phyloP scores from a whole-genome alignment of 768 basidiomycete species.

The Tulasnella sp. region DNA sequence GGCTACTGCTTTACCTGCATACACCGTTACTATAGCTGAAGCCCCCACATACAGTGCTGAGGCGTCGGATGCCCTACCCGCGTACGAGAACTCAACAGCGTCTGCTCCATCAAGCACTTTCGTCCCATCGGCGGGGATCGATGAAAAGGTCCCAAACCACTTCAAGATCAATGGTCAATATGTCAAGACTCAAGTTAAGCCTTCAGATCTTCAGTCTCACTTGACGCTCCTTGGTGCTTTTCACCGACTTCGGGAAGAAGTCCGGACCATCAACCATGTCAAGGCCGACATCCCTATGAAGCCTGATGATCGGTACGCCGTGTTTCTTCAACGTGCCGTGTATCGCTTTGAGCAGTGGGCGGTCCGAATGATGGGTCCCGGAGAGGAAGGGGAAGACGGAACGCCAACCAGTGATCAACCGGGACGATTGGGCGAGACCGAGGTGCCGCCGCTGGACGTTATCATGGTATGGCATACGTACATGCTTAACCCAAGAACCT shows the following conservation, averaged over 20 bases:
- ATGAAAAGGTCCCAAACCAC: not conserved
- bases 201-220: conserved; percentile 20
- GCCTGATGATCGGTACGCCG: conserved; percentile 13
- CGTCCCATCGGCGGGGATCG: not conserved
- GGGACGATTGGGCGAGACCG: not conserved
- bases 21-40: not conserved
- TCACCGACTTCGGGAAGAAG: conserved; percentile 11
- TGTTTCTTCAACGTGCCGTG: conserved; percentile 17
- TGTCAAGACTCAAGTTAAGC: conserved; percentile 11
- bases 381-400: not conserved
- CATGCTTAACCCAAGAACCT: not conserved
- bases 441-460: conserved; percentile 5
- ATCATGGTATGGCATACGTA: conserved; percentile 16
- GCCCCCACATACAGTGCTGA: not conserved
- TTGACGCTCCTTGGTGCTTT: conserved; percentile 22
- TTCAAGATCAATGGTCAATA: not conserved
- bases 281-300: not conserved
- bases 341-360: conserved; percentile 21
- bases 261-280: not conserved
- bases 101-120: not conserved
- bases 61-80: not conserved
- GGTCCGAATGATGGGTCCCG: not conserved
- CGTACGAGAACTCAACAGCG: not conserved
- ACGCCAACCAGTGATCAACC: not conserved
- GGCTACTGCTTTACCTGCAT: not conserved